These are phyloP conservation scores for Brasilioporus rufonigricans DNA, from an alignment of 768 basidiomycete species.

Conservation along the genomic window DNA sequence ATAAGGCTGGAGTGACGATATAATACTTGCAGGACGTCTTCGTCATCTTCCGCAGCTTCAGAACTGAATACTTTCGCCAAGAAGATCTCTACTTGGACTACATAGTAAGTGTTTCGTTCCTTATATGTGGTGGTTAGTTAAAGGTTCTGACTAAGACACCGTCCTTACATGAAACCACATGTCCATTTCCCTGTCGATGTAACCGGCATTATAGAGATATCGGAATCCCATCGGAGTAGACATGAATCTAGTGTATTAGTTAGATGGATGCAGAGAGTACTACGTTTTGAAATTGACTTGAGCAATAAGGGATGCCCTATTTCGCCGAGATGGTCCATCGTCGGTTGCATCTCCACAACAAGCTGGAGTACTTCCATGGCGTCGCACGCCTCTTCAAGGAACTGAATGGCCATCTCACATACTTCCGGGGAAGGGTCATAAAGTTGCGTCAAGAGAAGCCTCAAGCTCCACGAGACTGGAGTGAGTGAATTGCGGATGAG, in stretches of 20 bases:
- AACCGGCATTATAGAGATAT: conserved; percentile 87
- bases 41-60: conserved; percentile 57
- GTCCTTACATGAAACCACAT: conserved; percentile 86
- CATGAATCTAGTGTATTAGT: conserved; percentile 66
- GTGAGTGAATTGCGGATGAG: conserved; percentile 64
- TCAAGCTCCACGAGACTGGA: conserved; percentile 84
- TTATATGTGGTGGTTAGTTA: conserved; percentile 33
- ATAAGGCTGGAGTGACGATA: neutral
- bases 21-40: conserved; percentile 51
- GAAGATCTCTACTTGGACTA: conserved; percentile 91
- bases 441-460: conserved; percentile 89
- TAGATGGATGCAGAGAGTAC: neutral
- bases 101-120: conserved; percentile 93
- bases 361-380: conserved; percentile 78
- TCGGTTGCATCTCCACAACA: conserved; percentile 93
- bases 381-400: conserved; percentile 88
- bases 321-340: conserved; percentile 92
- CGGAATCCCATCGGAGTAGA: conserved; percentile 91
- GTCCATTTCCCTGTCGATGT: conserved; percentile 94
- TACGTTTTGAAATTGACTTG: conserved; percentile 51
- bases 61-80: conserved; percentile 74
- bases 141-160: neutral
- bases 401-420: conserved; percentile 84
- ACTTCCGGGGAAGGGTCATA: conserved; percentile 93
- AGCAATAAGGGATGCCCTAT: conserved; percentile 85